These are phyloP conservation scores for Inga oerstediana DNA, from an alignment of 306 rosid species.

Conservation along the genomic window DNA sequence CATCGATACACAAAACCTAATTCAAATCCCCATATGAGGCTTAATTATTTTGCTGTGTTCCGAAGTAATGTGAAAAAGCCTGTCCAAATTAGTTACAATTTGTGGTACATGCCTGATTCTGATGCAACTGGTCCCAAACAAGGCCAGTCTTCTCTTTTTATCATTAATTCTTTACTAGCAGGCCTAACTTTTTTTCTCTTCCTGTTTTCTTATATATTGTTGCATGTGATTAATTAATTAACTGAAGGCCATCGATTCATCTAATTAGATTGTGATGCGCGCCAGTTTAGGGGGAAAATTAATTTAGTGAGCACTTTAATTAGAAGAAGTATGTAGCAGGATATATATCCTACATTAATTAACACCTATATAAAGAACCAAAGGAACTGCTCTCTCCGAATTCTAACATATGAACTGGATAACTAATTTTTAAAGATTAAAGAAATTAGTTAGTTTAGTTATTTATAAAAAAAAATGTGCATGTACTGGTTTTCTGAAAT, in stretches of 20 bases:
- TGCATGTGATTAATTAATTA: neutral
- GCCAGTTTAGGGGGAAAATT: too few relatives aligned
- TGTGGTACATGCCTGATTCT: constrained; percentile 26
- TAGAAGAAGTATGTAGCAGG: neutral
- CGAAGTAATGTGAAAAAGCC: neutral
- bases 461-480: too few relatives aligned
- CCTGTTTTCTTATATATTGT: neutral
- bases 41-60: constrained; percentile 18
- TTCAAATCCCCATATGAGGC: neutral
- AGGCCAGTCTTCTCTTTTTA: neutral
- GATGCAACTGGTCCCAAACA: constrained; percentile 9
- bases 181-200: neutral
- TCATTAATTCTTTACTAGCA: neutral
- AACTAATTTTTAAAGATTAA: too few relatives aligned
- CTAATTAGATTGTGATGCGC: neutral
- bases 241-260: neutral
- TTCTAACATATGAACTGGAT: too few relatives aligned
- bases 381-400: too few relatives aligned
- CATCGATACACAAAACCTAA: neutral
- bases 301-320: neutral
- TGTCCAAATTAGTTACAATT: constrained; percentile 15
- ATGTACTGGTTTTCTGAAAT: too few relatives aligned
- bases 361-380: too few relatives aligned
- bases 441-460: too few relatives aligned
- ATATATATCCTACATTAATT: too few relatives aligned